A percentile compares a stretch with the other conserved stretches of the same genome.
These are phyloP conservation scores for Monosporozyma unispora DNA, from an alignment of 805 yeast genomes.

Conservation along the genomic window DNA sequence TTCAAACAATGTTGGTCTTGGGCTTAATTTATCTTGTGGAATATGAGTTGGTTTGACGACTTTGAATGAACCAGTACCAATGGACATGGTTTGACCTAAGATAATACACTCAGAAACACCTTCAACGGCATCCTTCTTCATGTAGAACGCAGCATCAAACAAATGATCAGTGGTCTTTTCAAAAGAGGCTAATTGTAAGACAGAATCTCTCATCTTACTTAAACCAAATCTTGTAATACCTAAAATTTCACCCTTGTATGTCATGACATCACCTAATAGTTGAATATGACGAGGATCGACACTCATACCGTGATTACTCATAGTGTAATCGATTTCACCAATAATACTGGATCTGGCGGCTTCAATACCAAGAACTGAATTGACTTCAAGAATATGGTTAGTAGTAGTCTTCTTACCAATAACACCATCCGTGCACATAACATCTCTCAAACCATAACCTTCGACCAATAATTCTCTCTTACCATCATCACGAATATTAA, in stretches of 20 bases:
- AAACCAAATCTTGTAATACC: conserved; percentile 98
- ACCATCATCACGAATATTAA: conserved; percentile 79
- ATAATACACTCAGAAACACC: conserved; percentile 98
- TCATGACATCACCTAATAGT: conserved; percentile 95
- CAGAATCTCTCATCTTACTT: conserved; percentile 97
- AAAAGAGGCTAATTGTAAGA: conserved; percentile 90
- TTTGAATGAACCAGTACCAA: conserved; percentile 96
- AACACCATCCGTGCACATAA: conserved; percentile 96
- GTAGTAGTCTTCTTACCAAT: conserved; percentile 80
- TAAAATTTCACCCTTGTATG: conserved; percentile 94
- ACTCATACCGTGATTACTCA: conserved; percentile 99
- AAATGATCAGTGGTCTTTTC: conserved; percentile 98
- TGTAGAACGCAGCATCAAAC: conserved; percentile 95
- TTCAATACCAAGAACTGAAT: conserved; percentile 87
- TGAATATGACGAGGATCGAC: conserved; percentile 99
- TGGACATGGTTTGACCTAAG: conserved; percentile 93
- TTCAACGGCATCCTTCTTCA: conserved; percentile 91
- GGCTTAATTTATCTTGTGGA: conserved; percentile 35
- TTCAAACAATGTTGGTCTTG: conserved; percentile 41
- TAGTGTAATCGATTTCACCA: conserved; percentile 90
- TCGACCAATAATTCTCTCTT: conserved; percentile 89
- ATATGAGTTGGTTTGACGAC: conserved; percentile 53
- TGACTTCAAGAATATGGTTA: conserved; percentile 86
- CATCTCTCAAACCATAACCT: conserved; percentile 93
- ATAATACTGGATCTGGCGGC: conserved; percentile 94